phyloP scores from a whole-genome alignment of 495 filamentous ascomycete species.

The Aspergillus hancockii region DNA sequence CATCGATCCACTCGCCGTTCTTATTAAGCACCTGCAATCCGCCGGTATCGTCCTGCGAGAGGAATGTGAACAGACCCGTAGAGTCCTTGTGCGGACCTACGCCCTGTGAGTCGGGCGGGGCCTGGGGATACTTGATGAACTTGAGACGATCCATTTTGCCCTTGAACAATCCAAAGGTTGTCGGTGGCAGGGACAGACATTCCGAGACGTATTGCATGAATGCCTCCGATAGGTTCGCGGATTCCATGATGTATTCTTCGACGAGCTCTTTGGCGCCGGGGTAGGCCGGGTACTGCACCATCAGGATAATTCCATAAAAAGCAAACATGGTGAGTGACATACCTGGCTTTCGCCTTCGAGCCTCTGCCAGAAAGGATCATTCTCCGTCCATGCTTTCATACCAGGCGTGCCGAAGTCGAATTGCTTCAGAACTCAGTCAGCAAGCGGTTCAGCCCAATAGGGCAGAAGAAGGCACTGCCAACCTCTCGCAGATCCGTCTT shows the following conservation, averaged over 20 bases:
- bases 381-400: conserved; percentile 47
- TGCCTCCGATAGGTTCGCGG: conserved; percentile 65
- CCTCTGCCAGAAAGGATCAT: conserved; percentile 74
- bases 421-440: conserved; percentile 30
- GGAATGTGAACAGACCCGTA: conserved; percentile 61
- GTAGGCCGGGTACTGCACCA: conserved; percentile 53
- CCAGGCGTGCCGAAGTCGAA: conserved; percentile 46
- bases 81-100: conserved; percentile 92
- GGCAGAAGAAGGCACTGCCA: background rate
- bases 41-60: conserved; percentile 55
- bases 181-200: conserved; percentile 68
- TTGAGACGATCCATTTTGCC: conserved; percentile 89
- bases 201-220: conserved; percentile 86
- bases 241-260: conserved; percentile 73
- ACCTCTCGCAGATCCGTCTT: conserved; percentile 46
- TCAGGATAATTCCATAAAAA: background rate
- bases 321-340: background rate
- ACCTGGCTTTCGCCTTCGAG: conserved; percentile 43
- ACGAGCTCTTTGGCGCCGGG: conserved; percentile 70
- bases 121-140: conserved; percentile 85
- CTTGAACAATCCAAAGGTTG: conserved; percentile 82
- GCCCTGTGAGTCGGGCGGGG: conserved; percentile 63
- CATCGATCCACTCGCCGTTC: conserved; percentile 51
- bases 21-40: conserved; percentile 54
- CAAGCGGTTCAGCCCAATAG: background rate